Percentiles rank a stretch among this genome's conserved stretches.
phyloP scores from a whole-genome alignment of 1,284 basidiomycete species.

The Malassezia sympodialis region DNA sequence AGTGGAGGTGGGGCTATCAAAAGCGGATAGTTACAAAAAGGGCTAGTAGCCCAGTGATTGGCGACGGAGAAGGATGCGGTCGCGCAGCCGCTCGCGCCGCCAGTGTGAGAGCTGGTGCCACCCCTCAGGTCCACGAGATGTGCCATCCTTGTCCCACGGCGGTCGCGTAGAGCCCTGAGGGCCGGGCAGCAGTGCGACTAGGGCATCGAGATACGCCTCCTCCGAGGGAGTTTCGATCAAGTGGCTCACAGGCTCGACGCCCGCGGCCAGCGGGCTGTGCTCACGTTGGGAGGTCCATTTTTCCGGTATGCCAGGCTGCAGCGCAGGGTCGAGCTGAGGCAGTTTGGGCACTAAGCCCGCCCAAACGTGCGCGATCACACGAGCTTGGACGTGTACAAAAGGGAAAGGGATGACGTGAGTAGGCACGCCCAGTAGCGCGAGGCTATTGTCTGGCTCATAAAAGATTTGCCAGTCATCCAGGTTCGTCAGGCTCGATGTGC shows the following conservation, averaged over 20 bases:
- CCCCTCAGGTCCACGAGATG: slow-evolving; percentile 12
- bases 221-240: background rate
- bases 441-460: slow-evolving; percentile 22
- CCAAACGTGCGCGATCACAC: slow-evolving; percentile 18
- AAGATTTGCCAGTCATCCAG: slow-evolving; percentile 42
- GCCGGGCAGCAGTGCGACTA: slow-evolving; percentile 16
- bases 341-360: slow-evolving; percentile 10
- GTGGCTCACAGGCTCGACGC: background rate
- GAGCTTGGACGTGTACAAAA: slow-evolving; percentile 28
- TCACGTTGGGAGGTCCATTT: slow-evolving; percentile 18
- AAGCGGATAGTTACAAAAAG: background rate
- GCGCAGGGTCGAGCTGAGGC: slow-evolving; percentile 18
- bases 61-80: slow-evolving; percentile 16
- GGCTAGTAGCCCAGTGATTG: slow-evolving; percentile 19
- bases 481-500: slow-evolving; percentile 20
- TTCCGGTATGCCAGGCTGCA: slow-evolving; percentile 16
- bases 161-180: background rate
- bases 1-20: background rate
- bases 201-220: slow-evolving; percentile 26
- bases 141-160: background rate
- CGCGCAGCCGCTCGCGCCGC: slow-evolving; percentile 14
- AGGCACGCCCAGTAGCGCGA: slow-evolving; percentile 33
- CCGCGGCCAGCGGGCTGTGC: background rate
- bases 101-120: slow-evolving; percentile 7
- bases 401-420: slow-evolving; percentile 38